A percentile compares a stretch with the other conserved stretches of the same genome.
Conservation (phyloP, 106 monocot genomes). For the Apostasia shenzhenica region DNA sequence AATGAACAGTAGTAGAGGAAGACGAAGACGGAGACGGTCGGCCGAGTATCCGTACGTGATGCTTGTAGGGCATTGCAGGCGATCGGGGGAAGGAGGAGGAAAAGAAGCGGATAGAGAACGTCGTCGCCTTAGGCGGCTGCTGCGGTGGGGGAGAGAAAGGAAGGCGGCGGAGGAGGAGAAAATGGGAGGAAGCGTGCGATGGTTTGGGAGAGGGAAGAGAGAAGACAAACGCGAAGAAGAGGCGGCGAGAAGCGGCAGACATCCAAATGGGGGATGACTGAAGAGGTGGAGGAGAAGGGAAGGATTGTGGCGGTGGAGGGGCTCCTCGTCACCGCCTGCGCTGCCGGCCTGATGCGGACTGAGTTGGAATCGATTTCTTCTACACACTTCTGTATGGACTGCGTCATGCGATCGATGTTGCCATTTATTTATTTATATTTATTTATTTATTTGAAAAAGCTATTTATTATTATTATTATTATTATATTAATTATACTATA, state of each 20-base stretch:
- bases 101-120: neutral
- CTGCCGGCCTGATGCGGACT: too few relatives aligned
- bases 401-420: too few relatives aligned
- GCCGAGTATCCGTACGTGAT: neutral
- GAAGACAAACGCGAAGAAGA: neutral
- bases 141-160: neutral
- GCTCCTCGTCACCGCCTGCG: too few relatives aligned
- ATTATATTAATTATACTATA: too few relatives aligned
- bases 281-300: neutral
- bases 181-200: neutral
- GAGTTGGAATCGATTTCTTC: too few relatives aligned
- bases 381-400: too few relatives aligned
- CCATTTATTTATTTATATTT: too few relatives aligned
- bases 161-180: neutral
- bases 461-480: too few relatives aligned
- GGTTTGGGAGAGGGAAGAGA: neutral
- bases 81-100: neutral
- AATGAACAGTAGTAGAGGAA: neutral
- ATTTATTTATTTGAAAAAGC: too few relatives aligned
- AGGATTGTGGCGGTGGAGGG: neutral
- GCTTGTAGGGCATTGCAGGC: conserved; percentile 1
- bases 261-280: neutral
- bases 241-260: conserved; percentile 3
- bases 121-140: neutral
- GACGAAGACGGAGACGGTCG: neutral